Base-by-base conservation (phyloP, 768 basidiomycete genomes). In the Tricholomella constricta region DNA sequence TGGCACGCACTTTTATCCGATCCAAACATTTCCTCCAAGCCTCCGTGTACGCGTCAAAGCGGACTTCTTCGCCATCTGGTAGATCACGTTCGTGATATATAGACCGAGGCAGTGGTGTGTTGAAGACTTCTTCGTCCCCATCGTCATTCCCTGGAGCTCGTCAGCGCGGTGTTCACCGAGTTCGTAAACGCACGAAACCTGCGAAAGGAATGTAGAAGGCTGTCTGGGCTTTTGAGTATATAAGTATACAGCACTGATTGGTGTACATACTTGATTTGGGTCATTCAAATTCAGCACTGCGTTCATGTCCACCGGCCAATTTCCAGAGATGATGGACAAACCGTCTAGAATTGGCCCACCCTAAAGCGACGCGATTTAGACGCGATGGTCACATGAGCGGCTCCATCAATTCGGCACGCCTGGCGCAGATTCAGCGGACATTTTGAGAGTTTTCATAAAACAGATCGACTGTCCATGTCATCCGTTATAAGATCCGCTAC, bases 1-100 rank as follows among this genome's bases (percentile, higher is more conserved):
- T 5, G 20, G 36, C 32, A 9, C 8, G 45, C 75, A 87, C 85
- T 70, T 83, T 80, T 17, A 86, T 68, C 15, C 79, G 77, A 8
- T 70, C 62, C 25, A 86, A 66, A 63, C 86, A 88, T 53, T 76
- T 82, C 48, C 58, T 69, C 87, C 87, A 89, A 2, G 81, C 81
- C 1, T 59, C 62, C 45, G 63, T 77, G 64, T 88, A 89, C 5
- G 79, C 81, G 42, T 73, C 60, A 44, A 85, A 68, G 22, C 83
- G 76, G 36, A 79, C 43, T 25, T 56, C 35, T 12, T 60, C 56
- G 20, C 60, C 61, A 17, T 51, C 52, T 11, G 40, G 52, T 8
- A 64, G 46, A 51, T 64, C 60, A 14, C 50, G 48, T 10, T 57
- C 51, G 17, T 19, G 12, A 17, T 49, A 38, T 8, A 48, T 19